Evolutionary conservation across 495 filamentous ascomycete species (phyloP), one percentile per base, ranked within the genome.

Genomic region (Neurospora sp.): DNA sequence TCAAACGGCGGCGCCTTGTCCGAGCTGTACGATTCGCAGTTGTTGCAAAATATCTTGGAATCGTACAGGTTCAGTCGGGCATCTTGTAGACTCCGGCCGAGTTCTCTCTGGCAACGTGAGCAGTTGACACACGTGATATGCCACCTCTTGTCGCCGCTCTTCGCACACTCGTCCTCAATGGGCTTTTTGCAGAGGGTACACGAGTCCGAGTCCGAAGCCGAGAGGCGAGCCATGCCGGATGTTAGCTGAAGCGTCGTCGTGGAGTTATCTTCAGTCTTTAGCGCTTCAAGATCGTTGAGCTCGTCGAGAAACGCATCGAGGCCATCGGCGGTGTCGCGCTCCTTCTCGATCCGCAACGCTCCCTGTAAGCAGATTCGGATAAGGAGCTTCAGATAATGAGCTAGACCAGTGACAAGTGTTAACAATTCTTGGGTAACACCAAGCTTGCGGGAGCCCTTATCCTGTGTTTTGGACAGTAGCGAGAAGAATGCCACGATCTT

Each of bases 401-500:
- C 96, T 39, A 99, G 89, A 27, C 96, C 95, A 14, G 96, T 99
- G 68, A 99, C 96, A 16, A 99, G 86, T 12, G 94, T 95, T 16
- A 99, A 85, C 31, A 99, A 86, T 78, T 98, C 96, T 81, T 99
- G 96, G 16, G 96, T 99, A 40, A 99, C 96, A 45, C 96, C 96
- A 12, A 98, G 88, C 78, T 97, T 90, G 59, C 92, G 86, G 42
- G 93, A 89, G 8, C 93, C 93, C 16, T 90, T 93, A 75, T 97
- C 94, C 81, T 98, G 94, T 2, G 93, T 95, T 77, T 97, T 97
- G 3, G 95, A 94, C 5, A 99, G 85, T 39, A 99, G 83, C 12
- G 92, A 91, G 80, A 99, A 99, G 85, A 99, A 99, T 20, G 96
- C 92, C 37, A 99, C 96, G 70, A 99, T 97, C 82, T 99, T 99